phyloP scores from a whole-genome alignment of 331 rosid genomes.

The Rhamnella rubrinervis region DNA sequence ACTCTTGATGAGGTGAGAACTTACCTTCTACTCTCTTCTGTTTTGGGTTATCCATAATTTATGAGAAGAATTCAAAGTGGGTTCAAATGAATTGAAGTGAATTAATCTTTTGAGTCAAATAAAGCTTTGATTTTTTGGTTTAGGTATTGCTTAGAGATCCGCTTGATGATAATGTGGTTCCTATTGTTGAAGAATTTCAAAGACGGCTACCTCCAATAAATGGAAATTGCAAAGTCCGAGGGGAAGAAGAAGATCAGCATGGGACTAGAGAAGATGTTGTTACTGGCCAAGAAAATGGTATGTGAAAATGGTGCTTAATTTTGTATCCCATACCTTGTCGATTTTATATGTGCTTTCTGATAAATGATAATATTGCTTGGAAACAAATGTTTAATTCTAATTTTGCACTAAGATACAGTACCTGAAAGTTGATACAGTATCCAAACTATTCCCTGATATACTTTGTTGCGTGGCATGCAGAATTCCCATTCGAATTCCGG shows the following conservation, averaged over 20 bases:
- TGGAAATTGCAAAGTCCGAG: slow-evolving; percentile 43
- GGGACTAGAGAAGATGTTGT: slow-evolving; percentile 50
- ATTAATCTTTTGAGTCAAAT: neutral
- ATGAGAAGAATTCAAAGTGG: neutral
- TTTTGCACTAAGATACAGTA: neutral
- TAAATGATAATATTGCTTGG: neutral
- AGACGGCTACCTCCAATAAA: slow-evolving; percentile 51
- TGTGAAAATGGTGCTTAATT: neutral
- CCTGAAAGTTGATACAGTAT: too few species aligned
- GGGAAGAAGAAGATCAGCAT: slow-evolving; percentile 60
- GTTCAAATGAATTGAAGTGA: neutral
- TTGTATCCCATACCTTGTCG: too few species aligned
- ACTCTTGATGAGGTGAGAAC: neutral
- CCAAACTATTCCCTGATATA: neutral
- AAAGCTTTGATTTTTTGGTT: neutral
- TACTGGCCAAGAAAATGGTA: slow-evolving; percentile 56
- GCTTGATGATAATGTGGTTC: slow-evolving; percentile 62
- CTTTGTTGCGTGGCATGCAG: slow-evolving; percentile 34
- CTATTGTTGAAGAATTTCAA: slow-evolving; percentile 72
- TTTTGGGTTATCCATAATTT: neutral
- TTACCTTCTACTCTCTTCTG: neutral
- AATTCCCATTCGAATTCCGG: slow-evolving; percentile 86
- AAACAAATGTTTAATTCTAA: neutral
- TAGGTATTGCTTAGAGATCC: slow-evolving; percentile 92
- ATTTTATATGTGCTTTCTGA: too few species aligned